phyloP scores from a whole-genome alignment of 2,329 filamentous ascomycete species.

The Magnaporthiopsis rhizophila region DNA sequence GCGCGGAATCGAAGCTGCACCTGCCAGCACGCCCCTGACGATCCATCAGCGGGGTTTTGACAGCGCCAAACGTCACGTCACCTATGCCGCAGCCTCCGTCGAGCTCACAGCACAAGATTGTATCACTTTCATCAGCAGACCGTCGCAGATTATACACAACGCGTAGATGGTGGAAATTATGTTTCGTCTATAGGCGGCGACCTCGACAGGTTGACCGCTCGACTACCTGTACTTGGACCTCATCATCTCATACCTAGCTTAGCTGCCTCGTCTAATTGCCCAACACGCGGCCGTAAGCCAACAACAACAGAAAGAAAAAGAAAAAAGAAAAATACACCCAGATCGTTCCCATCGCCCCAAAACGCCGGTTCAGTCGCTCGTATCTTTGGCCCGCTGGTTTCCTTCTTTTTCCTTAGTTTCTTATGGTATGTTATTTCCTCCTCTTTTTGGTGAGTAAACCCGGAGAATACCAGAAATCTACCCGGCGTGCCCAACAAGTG shows the following conservation, averaged over 20 bases:
- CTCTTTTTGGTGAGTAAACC: neutral
- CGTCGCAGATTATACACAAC: no score
- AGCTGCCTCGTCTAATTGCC: neutral
- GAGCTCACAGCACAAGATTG: neutral
- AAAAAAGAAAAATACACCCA: neutral
- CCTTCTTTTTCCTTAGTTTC: neutral
- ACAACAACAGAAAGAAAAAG: no score
- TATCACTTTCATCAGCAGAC: neutral
- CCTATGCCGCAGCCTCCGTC: no score
- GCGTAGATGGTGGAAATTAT: neutral
- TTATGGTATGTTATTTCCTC: neutral
- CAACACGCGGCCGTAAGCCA: neutral
- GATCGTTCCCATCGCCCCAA: neutral
- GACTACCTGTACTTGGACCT: neutral
- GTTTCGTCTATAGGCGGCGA: neutral
- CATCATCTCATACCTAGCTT: neutral
- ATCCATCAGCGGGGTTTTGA: neutral
- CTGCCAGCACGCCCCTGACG: neutral
- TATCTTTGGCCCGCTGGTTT: neutral
- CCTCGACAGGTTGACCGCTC: neutral
- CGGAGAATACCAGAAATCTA: neutral
- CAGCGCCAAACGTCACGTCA: neutral
- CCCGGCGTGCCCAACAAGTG: neutral
- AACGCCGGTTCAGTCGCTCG: slow-evolving; percentile 1
- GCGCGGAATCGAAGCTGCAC: neutral